Conservation (phyloP, 257 asterid genomes). For the Solanum chmielewskii region DNA sequence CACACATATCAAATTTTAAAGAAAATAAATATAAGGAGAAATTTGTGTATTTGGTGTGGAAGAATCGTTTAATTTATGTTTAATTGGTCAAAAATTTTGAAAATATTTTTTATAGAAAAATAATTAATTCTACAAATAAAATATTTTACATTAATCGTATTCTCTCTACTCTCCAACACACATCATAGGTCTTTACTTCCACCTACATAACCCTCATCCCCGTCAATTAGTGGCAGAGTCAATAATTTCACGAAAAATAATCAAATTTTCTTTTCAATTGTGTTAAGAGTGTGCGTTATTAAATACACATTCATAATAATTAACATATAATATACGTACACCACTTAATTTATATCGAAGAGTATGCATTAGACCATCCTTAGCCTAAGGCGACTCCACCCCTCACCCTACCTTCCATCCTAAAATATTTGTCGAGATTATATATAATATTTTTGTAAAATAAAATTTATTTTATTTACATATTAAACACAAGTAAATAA, state of each 20-base stretch:
- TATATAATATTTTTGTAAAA: too few relatives aligned
- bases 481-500: background rate
- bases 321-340: too few relatives aligned
- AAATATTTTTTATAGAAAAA: background rate
- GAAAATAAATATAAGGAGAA: background rate
- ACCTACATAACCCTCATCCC: background rate
- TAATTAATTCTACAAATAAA: background rate
- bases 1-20: background rate
- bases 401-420: background rate
- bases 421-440: too few relatives aligned
- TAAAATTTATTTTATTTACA: background rate
- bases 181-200: background rate
- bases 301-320: too few relatives aligned
- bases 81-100: background rate
- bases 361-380: background rate
- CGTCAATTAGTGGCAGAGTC: background rate
- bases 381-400: background rate
- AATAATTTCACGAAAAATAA: too few relatives aligned
- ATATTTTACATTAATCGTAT: background rate
- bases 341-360: too few relatives aligned
- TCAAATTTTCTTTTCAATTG: too few relatives aligned
- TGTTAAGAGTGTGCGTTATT: too few relatives aligned
- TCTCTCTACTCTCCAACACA: background rate
- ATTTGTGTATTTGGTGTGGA: background rate
- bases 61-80: background rate